Base-by-base conservation (phyloP, 192 early-diverging fungal species). In the Mortierella claussenii region DNA sequence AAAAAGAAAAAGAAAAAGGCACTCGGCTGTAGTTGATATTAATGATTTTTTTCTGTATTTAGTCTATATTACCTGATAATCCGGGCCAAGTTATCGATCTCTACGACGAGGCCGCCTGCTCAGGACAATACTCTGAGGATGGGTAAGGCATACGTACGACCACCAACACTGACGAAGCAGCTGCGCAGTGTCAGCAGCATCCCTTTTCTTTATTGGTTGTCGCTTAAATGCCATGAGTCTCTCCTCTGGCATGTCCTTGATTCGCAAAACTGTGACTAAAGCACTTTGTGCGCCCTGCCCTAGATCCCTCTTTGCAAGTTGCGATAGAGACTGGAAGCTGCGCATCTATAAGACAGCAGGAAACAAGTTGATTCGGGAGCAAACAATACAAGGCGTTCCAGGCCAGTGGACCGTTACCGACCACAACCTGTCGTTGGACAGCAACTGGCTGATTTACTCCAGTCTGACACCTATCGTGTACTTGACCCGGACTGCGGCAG, bases 371-470 rank as follows among this genome's bases (percentile, higher is more conserved):
- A 52, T 62, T 33, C 55, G 47, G 27, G 61, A 78, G 31, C 80
- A 67, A 34, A 53, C 69, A 18, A 82, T 90, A 15, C 65, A 76
- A 18, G 82, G 79, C 8, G 66, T 69, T 1, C 31, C 54, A 27
- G 91, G 91, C 13, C 81, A 68, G 40, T 91, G 91, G 91, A 92
- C 91, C 1, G 89, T 90, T 28, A 92, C 91, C 3, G 82, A 82
- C 50, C 69, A 82, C 36, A 80, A 68, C 58, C 44, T 85, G 9
- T 85, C 83, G 20, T 46, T 79, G 4, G 69, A 84, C 34, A 80
- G 75, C 32, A 58, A 81, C 36, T 83, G 80, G 65, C 52, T 92
- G 15, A 81, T 87, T 28, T 91, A 92, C 64, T 80, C 82, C 10
- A 88, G 86, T 55, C 85, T 92, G 32, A 85, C 83, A 15, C 86